These are phyloP conservation scores for Phytophthora multivora DNA, from an alignment of 352 stramenopile genomes.

Conservation along the genomic window DNA sequence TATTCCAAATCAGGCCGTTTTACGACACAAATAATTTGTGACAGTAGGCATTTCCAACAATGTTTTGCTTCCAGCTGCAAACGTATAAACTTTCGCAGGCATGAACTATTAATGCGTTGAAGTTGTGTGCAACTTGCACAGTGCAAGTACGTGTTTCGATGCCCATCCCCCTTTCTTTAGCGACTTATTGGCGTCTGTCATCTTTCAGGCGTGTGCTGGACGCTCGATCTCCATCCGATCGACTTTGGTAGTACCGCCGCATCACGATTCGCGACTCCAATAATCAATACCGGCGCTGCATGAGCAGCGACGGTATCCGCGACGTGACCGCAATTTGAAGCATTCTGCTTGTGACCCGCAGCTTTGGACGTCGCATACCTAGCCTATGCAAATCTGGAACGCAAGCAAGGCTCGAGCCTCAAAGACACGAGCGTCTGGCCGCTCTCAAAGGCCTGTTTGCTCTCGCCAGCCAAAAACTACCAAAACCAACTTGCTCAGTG, in stretches of 20 bases:
- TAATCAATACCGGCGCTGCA: slow-evolving; percentile 15
- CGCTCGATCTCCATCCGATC: slow-evolving; percentile 8
- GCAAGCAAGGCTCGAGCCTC: background rate
- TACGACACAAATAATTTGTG: too few relatives aligned
- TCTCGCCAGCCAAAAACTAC: too few relatives aligned
- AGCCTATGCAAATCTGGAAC: too few relatives aligned
- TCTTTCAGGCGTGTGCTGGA: slow-evolving; percentile 7
- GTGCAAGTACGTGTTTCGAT: slow-evolving; percentile 1
- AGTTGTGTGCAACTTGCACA: background rate
- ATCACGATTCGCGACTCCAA: slow-evolving; percentile 26
- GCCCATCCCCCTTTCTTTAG: slow-evolving; percentile 23
- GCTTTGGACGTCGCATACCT: slow-evolving; percentile 4
- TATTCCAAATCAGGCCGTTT: too few relatives aligned
- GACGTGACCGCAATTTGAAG: slow-evolving; percentile 5
- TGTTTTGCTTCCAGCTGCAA: background rate
- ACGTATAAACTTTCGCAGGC: background rate
- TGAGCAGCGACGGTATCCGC: background rate
- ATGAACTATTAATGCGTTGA: background rate
- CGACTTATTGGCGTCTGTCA: slow-evolving; percentile 10
- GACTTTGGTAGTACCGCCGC: slow-evolving; percentile 7
- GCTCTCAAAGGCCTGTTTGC: background rate
- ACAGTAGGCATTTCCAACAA: too few relatives aligned
- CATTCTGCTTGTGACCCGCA: too few relatives aligned
- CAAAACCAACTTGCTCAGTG: slow-evolving; percentile 10
- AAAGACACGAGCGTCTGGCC: slow-evolving; percentile 2